Evolutionary conservation across 2,329 filamentous ascomycete species (phyloP).

Genomic region (Hawksworthiomyces lignivorus): DNA sequence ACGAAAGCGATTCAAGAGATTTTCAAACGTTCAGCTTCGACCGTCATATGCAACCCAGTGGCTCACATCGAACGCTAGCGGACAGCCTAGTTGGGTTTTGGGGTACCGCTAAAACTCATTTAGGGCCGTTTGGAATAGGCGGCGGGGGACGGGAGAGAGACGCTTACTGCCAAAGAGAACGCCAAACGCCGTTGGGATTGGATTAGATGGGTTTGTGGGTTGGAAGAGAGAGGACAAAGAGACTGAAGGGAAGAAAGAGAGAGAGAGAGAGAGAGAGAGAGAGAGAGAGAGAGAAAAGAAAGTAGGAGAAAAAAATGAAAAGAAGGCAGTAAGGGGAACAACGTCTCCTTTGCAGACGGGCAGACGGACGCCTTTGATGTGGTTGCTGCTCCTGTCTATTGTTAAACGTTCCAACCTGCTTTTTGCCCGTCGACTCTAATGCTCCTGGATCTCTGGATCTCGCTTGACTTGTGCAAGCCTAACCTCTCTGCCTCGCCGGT

Average conservation of each 20-base stretch:
- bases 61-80: background rate
- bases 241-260: background rate
- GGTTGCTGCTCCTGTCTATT: too few species aligned
- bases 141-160: slow-evolving; percentile 2
- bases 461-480: too few species aligned
- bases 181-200: background rate
- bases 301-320: background rate
- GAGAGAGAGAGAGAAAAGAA: slow-evolving; percentile 1
- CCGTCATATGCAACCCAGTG: slow-evolving; percentile 12
- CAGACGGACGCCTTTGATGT: too few species aligned
- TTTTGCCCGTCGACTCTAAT: too few species aligned
- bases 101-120: slow-evolving; percentile 6
- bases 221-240: too few species aligned
- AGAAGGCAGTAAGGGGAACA: background rate
- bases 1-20: slow-evolving; percentile 1
- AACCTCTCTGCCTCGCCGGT: too few species aligned
- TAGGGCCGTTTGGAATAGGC: slow-evolving; percentile 7
- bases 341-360: too few species aligned
- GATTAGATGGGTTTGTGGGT: too few species aligned
- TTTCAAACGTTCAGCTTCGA: slow-evolving; percentile 11
- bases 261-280: background rate
- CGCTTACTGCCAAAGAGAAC: slow-evolving; percentile 1
- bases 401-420: too few species aligned
- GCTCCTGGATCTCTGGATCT: too few species aligned
- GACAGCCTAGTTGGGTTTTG: slow-evolving; percentile 5